A percentile compares a stretch with the other conserved stretches of the same genome.
Evolutionary conservation across 768 basidiomycete species (phyloP).

Genomic region (Lactifluus subvellereus): DNA sequence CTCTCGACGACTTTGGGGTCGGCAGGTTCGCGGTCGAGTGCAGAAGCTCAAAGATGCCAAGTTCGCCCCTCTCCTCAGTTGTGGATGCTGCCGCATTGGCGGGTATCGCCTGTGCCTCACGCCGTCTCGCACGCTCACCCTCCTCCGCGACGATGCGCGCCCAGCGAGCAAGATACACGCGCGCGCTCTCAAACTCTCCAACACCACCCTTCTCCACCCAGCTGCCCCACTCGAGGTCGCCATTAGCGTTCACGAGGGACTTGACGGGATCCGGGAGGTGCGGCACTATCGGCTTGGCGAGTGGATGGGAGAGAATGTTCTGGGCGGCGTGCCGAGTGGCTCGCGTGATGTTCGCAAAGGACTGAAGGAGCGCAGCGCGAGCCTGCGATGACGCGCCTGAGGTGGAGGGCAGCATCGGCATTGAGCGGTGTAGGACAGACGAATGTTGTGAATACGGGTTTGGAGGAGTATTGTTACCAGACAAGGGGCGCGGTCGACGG

Average conservation of each 20-base stretch:
- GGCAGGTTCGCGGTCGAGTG: conserved; percentile 76
- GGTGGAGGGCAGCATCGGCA: conserved; percentile 47
- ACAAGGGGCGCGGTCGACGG: conserved; percentile 64
- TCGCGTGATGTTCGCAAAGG: conserved; percentile 90
- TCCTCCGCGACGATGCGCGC: conserved; percentile 97
- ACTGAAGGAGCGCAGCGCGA: conserved; percentile 79
- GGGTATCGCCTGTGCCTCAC: conserved; percentile 68
- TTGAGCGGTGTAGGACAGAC: conserved; percentile 76
- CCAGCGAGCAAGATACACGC: conserved; percentile 96
- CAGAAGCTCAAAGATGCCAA: conserved; percentile 85
- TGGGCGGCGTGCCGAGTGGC: conserved; percentile 92
- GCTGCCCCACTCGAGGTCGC: conserved; percentile 89
- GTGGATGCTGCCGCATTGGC: conserved; percentile 38
- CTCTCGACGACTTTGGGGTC: conserved; percentile 75
- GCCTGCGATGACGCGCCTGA: conserved; percentile 61
- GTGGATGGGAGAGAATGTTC: conserved; percentile 89
- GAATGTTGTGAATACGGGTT: conserved; percentile 62
- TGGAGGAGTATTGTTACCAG: conserved; percentile 31
- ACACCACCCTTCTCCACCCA: conserved; percentile 92
- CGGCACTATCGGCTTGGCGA: conserved; percentile 93
- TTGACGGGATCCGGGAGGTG: conserved; percentile 93
- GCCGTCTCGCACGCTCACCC: conserved; percentile 81
- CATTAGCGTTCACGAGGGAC: conserved; percentile 82
- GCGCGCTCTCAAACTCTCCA: conserved; percentile 92
- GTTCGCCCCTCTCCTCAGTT: conserved; percentile 32